phyloP scores from a whole-genome alignment of 805 yeast species.

The Ogataea ramenticola region DNA sequence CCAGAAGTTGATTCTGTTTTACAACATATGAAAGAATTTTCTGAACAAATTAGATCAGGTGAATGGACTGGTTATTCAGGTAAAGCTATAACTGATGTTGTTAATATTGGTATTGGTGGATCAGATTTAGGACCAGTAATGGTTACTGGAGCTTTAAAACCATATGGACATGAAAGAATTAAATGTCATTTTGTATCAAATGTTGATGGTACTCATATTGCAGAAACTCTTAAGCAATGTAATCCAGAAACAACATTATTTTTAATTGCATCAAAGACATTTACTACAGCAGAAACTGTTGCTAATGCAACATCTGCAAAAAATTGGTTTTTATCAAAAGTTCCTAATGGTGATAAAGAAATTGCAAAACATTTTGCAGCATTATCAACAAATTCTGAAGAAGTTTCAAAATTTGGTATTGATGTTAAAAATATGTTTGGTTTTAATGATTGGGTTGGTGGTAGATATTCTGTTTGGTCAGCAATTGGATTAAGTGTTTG shows the following conservation, averaged over 20 bases:
- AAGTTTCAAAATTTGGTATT: conserved; percentile 92
- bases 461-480: conserved; percentile 99
- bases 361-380: conserved; percentile 98
- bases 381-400: conserved; percentile 84
- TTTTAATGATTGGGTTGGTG: conserved; percentile 98
- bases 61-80: conserved; percentile 97
- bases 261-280: conserved; percentile 92
- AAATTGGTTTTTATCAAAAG: conserved; percentile 73
- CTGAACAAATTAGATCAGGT: conserved; percentile 85
- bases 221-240: conserved; percentile 74
- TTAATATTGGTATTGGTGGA: conserved; percentile 98
- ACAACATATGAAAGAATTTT: conserved; percentile 94
- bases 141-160: conserved; percentile 97
- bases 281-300: conserved; percentile 97
- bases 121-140: conserved; percentile 98
- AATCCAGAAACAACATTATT: conserved; percentile 90
- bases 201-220: conserved; percentile 97
- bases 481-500: conserved; percentile 97
- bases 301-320: conserved; percentile 96
- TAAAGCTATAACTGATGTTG: conserved; percentile 85
- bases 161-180: conserved; percentile 69
- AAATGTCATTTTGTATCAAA: conserved; percentile 91
- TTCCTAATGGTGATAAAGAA: conserved; percentile 58
- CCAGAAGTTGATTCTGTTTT: conserved; percentile 89
- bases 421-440: conserved; percentile 98